A percentile compares a stretch with the other conserved stretches of the same genome.
Evolutionary conservation across 2,329 filamentous ascomycete genomes (phyloP).

Genomic region (Septoria petroselini): DNA sequence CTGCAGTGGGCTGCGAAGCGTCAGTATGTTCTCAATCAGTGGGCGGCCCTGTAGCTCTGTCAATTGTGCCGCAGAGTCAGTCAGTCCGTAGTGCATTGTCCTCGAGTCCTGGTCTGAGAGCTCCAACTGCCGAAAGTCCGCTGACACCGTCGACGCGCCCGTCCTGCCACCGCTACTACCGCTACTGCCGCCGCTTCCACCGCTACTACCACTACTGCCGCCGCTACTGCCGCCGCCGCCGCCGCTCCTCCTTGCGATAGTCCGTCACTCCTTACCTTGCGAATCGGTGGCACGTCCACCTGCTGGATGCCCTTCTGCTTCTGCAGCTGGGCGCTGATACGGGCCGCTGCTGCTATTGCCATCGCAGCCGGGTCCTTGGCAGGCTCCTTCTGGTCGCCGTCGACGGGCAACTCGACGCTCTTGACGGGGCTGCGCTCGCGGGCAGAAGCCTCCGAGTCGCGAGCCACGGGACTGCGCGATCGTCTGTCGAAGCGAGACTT

Average conservation of each 20-base stretch:
- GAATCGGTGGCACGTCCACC: slow-evolving; percentile 81
- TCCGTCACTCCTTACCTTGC: slow-evolving; percentile 48
- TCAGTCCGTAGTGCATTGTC: too few relatives aligned
- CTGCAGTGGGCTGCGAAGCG: slow-evolving; percentile 29
- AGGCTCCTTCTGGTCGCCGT: slow-evolving; percentile 23
- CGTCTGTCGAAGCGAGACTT: slow-evolving; percentile 84
- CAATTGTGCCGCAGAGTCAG: slow-evolving; percentile 13
- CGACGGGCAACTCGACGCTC: slow-evolving; percentile 52
- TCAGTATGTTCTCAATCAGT: slow-evolving; percentile 5
- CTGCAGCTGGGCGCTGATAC: slow-evolving; percentile 49
- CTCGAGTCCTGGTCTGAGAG: too few relatives aligned
- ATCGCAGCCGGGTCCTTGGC: slow-evolving; percentile 52
- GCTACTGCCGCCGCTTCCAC: too few relatives aligned
- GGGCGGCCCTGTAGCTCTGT: slow-evolving; percentile 19
- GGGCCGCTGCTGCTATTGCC: slow-evolving; percentile 71
- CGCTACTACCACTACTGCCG: too few relatives aligned
- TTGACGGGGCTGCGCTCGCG: slow-evolving; percentile 77
- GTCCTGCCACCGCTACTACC: too few relatives aligned
- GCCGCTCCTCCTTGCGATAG: background rate
- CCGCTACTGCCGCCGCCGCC: too few relatives aligned
- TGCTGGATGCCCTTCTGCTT: slow-evolving; percentile 83
- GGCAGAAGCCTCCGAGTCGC: slow-evolving; percentile 60
- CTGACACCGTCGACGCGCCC: too few relatives aligned
- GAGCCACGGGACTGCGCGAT: slow-evolving; percentile 60
- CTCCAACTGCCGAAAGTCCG: too few relatives aligned